phyloP scores from a whole-genome alignment of 2,329 filamentous ascomycete species.

The Alternaria viburni region DNA sequence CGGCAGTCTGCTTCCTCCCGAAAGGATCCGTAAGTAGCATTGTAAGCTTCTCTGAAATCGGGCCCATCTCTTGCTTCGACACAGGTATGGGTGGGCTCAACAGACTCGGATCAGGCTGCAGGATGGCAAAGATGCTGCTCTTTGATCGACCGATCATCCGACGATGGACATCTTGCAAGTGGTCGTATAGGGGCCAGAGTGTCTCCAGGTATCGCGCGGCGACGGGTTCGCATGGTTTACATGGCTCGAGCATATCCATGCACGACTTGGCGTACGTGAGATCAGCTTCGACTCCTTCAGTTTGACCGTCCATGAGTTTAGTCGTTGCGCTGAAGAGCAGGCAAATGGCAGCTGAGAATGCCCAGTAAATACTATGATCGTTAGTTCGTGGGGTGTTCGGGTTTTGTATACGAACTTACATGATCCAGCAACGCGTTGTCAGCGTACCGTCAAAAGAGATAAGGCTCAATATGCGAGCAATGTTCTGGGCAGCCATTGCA shows the following conservation, averaged over 20 bases:
- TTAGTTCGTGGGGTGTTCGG: neutral
- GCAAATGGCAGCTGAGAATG: constrained; percentile 44
- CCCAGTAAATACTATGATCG: constrained; percentile 42
- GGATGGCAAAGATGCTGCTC: constrained; percentile 43
- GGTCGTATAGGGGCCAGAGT: constrained; percentile 45
- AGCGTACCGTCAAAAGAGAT: constrained; percentile 45
- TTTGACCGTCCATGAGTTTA: constrained; percentile 41
- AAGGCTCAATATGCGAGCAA: constrained; percentile 42
- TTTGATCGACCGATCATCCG: constrained; percentile 40
- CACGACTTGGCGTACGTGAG: constrained; percentile 43
- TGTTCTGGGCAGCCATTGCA: constrained; percentile 44
- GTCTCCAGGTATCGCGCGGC: constrained; percentile 41
- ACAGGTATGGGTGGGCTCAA: constrained; percentile 38
- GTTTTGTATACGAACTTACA: constrained; percentile 13
- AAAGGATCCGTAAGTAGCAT: constrained; percentile 45
- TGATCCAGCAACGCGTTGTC: constrained; percentile 47
- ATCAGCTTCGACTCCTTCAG: constrained; percentile 40
- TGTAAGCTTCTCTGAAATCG: constrained; percentile 45
- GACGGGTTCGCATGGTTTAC: constrained; percentile 40
- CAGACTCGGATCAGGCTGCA: constrained; percentile 33
- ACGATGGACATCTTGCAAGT: constrained; percentile 40
- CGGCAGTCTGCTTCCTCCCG: constrained; percentile 39
- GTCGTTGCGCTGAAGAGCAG: constrained; percentile 44
- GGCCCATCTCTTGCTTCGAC: constrained; percentile 42
- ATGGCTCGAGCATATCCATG: constrained; percentile 45